A percentile compares a stretch with the other conserved stretches of the same genome.
These are phyloP conservation scores for Coemansia sp. DNA, from an alignment of 192 early-diverging fungal genomes.

Conservation along the genomic window DNA sequence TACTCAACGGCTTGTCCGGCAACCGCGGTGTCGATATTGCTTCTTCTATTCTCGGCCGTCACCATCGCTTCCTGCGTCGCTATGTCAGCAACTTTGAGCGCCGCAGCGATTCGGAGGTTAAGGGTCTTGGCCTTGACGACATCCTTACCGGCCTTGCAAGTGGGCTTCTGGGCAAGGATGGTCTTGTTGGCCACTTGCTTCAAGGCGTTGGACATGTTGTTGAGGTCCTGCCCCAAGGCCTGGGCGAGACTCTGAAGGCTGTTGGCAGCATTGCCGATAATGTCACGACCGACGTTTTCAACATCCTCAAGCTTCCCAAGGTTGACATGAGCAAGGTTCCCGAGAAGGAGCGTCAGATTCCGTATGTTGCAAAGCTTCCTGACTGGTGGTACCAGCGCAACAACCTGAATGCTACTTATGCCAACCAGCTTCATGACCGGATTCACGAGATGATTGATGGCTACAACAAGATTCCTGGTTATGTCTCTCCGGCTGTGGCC, in stretches of 20 bases:
- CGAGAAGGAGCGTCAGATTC: conserved; percentile 48
- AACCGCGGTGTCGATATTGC: conserved; percentile 33
- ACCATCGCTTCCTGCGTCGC: conserved; percentile 45
- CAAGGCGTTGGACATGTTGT: conserved; percentile 51
- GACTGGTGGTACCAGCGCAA: conserved; percentile 50
- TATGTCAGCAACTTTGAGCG: conserved; percentile 24
- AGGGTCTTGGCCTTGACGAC: conserved; percentile 32
- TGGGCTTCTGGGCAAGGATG: conserved; percentile 43
- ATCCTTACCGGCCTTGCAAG: conserved; percentile 40
- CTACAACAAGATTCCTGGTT: conserved; percentile 49
- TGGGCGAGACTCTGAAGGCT: conserved; percentile 49
- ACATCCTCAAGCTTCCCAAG: conserved; percentile 50
- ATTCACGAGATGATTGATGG: conserved; percentile 53
- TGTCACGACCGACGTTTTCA: conserved; percentile 39
- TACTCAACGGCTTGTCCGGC: conserved; percentile 37
- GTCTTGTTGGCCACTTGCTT: conserved; percentile 46
- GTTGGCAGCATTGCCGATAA: conserved; percentile 45
- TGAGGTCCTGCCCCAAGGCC: conserved; percentile 46
- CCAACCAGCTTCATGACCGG: conserved; percentile 42
- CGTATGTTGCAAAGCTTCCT: conserved; percentile 38
- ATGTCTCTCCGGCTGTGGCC: conserved; percentile 47
- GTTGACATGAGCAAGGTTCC: conserved; percentile 50
- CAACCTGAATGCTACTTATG: conserved; percentile 54
- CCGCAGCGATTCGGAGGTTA: conserved; percentile 24
- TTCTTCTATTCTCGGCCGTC: conserved; percentile 32